Conservation (phyloP, 495 filamentous ascomycete species). For the Tuber microsphaerosporum region DNA sequence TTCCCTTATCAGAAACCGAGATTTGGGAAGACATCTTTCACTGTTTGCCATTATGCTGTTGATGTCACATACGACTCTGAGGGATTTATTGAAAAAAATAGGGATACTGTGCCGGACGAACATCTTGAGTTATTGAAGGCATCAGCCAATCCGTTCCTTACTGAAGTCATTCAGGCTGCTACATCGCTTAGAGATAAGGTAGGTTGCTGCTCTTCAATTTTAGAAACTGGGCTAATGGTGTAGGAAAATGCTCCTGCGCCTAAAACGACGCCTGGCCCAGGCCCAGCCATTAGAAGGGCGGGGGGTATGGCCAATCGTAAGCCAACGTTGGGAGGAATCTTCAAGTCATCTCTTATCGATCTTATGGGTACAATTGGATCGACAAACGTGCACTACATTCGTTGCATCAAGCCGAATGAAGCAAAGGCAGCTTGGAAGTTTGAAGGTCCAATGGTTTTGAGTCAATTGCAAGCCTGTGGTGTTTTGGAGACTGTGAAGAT, state of each 20-base stretch:
- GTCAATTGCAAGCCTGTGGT: slow-evolving; percentile 95
- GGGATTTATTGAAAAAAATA: slow-evolving; percentile 99
- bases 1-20: slow-evolving; percentile 83
- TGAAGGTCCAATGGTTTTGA: slow-evolving; percentile 97
- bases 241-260: slow-evolving; percentile 53
- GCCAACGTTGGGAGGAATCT: slow-evolving; percentile 94
- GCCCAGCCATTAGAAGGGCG: slow-evolving; percentile 68
- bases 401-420: slow-evolving; percentile 99
- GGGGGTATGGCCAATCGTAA: slow-evolving; percentile 91
- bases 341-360: slow-evolving; percentile 96
- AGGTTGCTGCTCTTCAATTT: slow-evolving; percentile 38
- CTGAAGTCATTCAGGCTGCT: slow-evolving; percentile 75
- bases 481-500: slow-evolving; percentile 97
- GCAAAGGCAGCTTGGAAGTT: slow-evolving; percentile 96
- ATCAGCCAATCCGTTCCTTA: slow-evolving; percentile 79
- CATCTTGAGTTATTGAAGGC: slow-evolving; percentile 85
- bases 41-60: slow-evolving; percentile 96
- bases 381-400: slow-evolving; percentile 98
- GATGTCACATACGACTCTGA: slow-evolving; percentile 99
- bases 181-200: slow-evolving; percentile 86
- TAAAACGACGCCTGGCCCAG: slow-evolving; percentile 60
- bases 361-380: slow-evolving; percentile 96
- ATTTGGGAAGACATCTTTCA: slow-evolving; percentile 96
- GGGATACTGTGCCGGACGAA: slow-evolving; percentile 97
- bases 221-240: neutral